Conservation (phyloP, 169 alveolate species). For the Plasmodium adleri region DNA sequence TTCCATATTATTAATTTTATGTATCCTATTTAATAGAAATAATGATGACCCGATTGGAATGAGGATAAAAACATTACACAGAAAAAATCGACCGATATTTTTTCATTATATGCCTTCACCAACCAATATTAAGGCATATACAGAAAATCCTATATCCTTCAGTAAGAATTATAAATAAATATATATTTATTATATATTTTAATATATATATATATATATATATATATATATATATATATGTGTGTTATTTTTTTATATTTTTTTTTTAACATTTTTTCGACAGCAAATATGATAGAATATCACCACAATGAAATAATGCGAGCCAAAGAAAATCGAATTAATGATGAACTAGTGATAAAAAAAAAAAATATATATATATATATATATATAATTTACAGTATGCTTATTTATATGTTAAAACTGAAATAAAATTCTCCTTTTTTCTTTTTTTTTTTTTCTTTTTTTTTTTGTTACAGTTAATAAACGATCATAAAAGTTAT, state of each 20-base stretch:
- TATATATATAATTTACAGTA: not conserved
- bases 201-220: not conserved
- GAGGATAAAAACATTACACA: conserved; percentile 66
- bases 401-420: not conserved
- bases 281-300: conserved; percentile 53
- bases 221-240: not conserved
- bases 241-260: not conserved
- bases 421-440: not conserved
- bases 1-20: not conserved
- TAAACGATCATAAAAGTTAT: conserved; percentile 1
- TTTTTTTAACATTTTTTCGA: too few species aligned
- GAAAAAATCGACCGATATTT: conserved; percentile 70
- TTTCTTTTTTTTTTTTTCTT: conserved; percentile 29
- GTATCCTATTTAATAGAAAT: conserved; percentile 19
- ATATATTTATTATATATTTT: not conserved
- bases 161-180: conserved; percentile 18
- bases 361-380: conserved; percentile 6
- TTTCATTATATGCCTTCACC: conserved; percentile 76
- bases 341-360: conserved; percentile 30
- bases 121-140: conserved; percentile 60
- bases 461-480: conserved; percentile 13
- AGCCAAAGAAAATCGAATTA: conserved; percentile 34
- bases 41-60: conserved; percentile 61
- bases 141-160: conserved; percentile 71
- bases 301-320: conserved; percentile 65